Evolutionary conservation across 1,139 yeast genomes (phyloP), one percentile per base, ranked within the genome.

Genomic region (Suhomyces bokatorum): DNA sequence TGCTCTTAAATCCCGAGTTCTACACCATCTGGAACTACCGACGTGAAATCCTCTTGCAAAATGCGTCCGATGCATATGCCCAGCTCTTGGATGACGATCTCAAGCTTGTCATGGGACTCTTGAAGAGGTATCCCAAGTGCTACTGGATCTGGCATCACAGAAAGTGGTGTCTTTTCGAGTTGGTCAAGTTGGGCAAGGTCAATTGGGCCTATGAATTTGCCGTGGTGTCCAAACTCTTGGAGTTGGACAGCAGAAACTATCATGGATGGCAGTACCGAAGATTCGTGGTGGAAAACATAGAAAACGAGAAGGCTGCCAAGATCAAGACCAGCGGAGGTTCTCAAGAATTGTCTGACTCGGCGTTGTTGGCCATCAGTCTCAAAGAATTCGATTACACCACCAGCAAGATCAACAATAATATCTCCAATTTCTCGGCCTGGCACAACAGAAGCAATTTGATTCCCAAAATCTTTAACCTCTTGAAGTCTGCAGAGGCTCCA

Each of bases 101-200:
- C 41, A 58, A 67, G 31, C 80, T 88, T 57, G 74, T 83, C 1
- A 73, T 85, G 69, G 64, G 66, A 0, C 77, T 82, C 52, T 67
- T 93, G 56, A 79, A 78, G 47, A 65, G 75, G 46, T 84, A 67
- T 53, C 99, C 99, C 2, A 93, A 93, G 62, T 87, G 91, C 32
- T 93, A 93, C 62, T 91, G 98, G 97, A 84, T 93, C 15, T 93
- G 98, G 97, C 87, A 85, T 57, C 98, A 93, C 62, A 75, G 99
- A 28, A 68, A 79, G 16, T 93, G 99, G 99, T 78, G 88, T 42
- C 66, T 93, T 34, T 73, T 77, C 43, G 70, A 74, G 47, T 69
- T 81, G 39, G 81, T 85, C 6, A 57, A 60, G 1, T 47, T 60
- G 6, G 75, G 79, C 4, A 48, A 45, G 37, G 77, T 75, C 8